Percentiles rank a stretch among this genome's conserved stretches.
Evolutionary conservation across 2,329 filamentous ascomycete species (phyloP).

Genomic region (Exophiala mesophila): DNA sequence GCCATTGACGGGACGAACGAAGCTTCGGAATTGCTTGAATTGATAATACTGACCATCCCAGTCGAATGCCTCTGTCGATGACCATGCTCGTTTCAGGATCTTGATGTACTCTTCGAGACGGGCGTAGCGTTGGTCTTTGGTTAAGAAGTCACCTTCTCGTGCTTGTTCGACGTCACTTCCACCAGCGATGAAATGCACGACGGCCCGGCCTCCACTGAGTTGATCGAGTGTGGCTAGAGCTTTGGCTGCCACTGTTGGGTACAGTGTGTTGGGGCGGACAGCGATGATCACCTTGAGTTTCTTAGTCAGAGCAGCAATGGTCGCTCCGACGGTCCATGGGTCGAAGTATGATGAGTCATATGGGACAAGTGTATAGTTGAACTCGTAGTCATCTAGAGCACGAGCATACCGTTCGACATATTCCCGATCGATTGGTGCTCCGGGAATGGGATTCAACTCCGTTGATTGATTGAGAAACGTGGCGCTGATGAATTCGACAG

Average conservation of each 20-base stretch:
- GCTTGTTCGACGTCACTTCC: slow-evolving; percentile 58
- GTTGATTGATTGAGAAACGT: slow-evolving; percentile 55
- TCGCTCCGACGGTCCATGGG: slow-evolving; percentile 56
- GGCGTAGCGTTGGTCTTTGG: slow-evolving; percentile 54
- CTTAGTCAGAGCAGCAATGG: slow-evolving; percentile 53
- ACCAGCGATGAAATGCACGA: slow-evolving; percentile 61
- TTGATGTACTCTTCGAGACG: slow-evolving; percentile 59
- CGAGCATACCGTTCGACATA: slow-evolving; percentile 55
- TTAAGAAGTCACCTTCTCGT: slow-evolving; percentile 55
- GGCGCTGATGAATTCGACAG: slow-evolving; percentile 55
- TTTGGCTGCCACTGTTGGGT: slow-evolving; percentile 59
- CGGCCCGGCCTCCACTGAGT: slow-evolving; percentile 52
- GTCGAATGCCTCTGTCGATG: slow-evolving; percentile 54
- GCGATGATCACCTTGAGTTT: slow-evolving; percentile 59
- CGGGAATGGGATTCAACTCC: slow-evolving; percentile 51
- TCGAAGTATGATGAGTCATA: slow-evolving; percentile 54
- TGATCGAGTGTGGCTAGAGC: slow-evolving; percentile 58
- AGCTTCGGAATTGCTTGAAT: slow-evolving; percentile 55
- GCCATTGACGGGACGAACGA: slow-evolving; percentile 52
- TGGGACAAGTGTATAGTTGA: slow-evolving; percentile 58
- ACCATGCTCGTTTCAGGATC: slow-evolving; percentile 56
- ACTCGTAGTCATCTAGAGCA: slow-evolving; percentile 55
- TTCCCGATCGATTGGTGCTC: slow-evolving; percentile 50
- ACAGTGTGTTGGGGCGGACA: slow-evolving; percentile 57
- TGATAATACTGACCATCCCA: slow-evolving; percentile 58